These are phyloP conservation scores for Epicoccum nigrum DNA, from an alignment of 2,329 filamentous ascomycete species.

Conservation along the genomic window DNA sequence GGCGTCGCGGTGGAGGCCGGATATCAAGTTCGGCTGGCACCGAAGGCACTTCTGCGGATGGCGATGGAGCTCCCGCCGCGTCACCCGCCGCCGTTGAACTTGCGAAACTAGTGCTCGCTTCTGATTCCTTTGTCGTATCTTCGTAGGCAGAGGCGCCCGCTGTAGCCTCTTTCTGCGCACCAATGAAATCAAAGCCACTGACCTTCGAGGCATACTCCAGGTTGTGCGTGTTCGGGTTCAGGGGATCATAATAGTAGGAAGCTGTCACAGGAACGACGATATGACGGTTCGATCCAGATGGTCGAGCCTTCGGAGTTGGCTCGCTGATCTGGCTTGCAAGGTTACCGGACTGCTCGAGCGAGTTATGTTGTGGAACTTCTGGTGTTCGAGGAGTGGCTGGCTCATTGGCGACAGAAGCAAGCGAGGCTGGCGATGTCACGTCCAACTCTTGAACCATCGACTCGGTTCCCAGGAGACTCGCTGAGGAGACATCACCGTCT, in stretches of 20 bases:
- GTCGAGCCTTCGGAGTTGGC: slow-evolving; percentile 46
- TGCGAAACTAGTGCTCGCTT: slow-evolving; percentile 25
- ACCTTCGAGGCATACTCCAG: slow-evolving; percentile 54
- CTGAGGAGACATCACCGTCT: slow-evolving; percentile 37
- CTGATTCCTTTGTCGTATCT: slow-evolving; percentile 38
- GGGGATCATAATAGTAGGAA: slow-evolving; percentile 54
- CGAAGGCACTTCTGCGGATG: slow-evolving; percentile 27
- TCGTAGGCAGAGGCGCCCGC: slow-evolving; percentile 31
- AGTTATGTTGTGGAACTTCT: slow-evolving; percentile 43
- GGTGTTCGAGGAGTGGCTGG: slow-evolving; percentile 49
- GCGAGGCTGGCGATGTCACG: slow-evolving; percentile 54
- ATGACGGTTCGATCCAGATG: slow-evolving; percentile 48
- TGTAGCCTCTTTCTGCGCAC: slow-evolving; percentile 24
- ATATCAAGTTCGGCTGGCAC: slow-evolving; percentile 40
- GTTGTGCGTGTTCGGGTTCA: slow-evolving; percentile 53
- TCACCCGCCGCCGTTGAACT: slow-evolving; percentile 21
- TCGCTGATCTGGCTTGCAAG: slow-evolving; percentile 43
- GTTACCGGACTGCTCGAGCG: slow-evolving; percentile 33
- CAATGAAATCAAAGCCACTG: slow-evolving; percentile 53
- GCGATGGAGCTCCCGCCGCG: slow-evolving; percentile 23
- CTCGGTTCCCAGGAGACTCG: slow-evolving; percentile 56
- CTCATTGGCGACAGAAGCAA: slow-evolving; percentile 46
- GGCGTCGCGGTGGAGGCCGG: slow-evolving; percentile 49
- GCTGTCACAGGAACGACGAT: slow-evolving; percentile 53
- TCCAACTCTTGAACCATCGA: slow-evolving; percentile 56